Evolutionary conservation across 1,284 basidiomycete genomes (phyloP).

Genomic region (Quambalaria eucalypti): DNA sequence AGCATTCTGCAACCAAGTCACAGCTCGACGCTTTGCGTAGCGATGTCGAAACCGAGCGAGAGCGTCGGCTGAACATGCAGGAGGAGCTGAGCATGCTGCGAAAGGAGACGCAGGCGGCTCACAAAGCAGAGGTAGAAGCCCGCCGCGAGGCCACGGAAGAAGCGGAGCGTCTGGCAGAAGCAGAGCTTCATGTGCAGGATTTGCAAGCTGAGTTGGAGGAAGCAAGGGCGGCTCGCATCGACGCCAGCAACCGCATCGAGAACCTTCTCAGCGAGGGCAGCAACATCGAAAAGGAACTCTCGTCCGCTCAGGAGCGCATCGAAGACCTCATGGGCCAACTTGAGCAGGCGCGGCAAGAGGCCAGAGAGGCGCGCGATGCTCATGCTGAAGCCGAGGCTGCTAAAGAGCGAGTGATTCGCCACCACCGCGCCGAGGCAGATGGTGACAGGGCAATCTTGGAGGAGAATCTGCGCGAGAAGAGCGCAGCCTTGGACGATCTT

Average conservation of each 20-base stretch:
- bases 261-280: slow-evolving; percentile 33
- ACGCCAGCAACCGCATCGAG: slow-evolving; percentile 35
- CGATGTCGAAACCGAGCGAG: slow-evolving; percentile 27
- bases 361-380: slow-evolving; percentile 21
- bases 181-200: slow-evolving; percentile 28
- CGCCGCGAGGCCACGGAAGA: slow-evolving; percentile 28
- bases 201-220: slow-evolving; percentile 35
- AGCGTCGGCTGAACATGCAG: slow-evolving; percentile 33
- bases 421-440: slow-evolving; percentile 35
- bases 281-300: slow-evolving; percentile 28
- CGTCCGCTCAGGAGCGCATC: slow-evolving; percentile 28
- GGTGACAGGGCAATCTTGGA: slow-evolving; percentile 39
- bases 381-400: slow-evolving; percentile 25
- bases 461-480: slow-evolving; percentile 23
- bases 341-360: slow-evolving; percentile 22
- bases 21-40: slow-evolving; percentile 12
- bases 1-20: background rate
- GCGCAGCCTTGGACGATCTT: background rate
- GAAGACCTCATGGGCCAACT: slow-evolving; percentile 33
- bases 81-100: slow-evolving; percentile 34
- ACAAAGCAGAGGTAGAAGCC: slow-evolving; percentile 20
- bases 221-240: slow-evolving; percentile 24
- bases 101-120: slow-evolving; percentile 25
- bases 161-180: slow-evolving; percentile 24
- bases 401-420: slow-evolving; percentile 28